Conservation (phyloP, 306 rosid genomes). For the Mimosa bimucronata region DNA sequence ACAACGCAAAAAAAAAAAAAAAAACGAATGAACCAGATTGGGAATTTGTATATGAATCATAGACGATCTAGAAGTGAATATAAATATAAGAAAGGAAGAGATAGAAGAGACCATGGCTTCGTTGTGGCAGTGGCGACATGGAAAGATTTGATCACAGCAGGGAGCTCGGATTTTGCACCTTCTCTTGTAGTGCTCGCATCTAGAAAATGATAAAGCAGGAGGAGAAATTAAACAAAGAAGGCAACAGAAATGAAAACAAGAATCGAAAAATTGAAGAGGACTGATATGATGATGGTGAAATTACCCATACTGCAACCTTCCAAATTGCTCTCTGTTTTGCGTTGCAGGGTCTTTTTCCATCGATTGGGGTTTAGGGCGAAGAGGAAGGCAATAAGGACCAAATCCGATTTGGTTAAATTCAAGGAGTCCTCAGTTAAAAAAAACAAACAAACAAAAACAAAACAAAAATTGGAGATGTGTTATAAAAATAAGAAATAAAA, state of each 20-base stretch:
- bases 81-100: not conserved
- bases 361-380: not conserved
- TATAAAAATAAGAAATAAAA: too few relatives aligned
- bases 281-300: not conserved
- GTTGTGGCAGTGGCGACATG: constrained; percentile 83
- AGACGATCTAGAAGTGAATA: not conserved
- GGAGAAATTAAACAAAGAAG: not conserved
- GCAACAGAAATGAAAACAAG: not conserved
- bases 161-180: constrained; percentile 77
- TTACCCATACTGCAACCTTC: constrained; percentile 54
- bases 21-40: not conserved
- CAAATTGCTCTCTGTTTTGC: constrained; percentile 35
- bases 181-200: constrained; percentile 68
- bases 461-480: too few relatives aligned
- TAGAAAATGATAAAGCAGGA: constrained; percentile 2
- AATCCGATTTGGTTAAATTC: not conserved
- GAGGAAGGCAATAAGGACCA: not conserved
- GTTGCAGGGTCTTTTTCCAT: constrained; percentile 33
- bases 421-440: too few relatives aligned
- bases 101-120: constrained; percentile 60
- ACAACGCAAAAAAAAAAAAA: not conserved
- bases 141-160: constrained; percentile 65
- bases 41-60: not conserved
- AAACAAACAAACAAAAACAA: too few relatives aligned
- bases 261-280: not conserved